Conservation (phyloP, 2,329 filamentous ascomycete species). For the Paraconiothyrium sp. region DNA sequence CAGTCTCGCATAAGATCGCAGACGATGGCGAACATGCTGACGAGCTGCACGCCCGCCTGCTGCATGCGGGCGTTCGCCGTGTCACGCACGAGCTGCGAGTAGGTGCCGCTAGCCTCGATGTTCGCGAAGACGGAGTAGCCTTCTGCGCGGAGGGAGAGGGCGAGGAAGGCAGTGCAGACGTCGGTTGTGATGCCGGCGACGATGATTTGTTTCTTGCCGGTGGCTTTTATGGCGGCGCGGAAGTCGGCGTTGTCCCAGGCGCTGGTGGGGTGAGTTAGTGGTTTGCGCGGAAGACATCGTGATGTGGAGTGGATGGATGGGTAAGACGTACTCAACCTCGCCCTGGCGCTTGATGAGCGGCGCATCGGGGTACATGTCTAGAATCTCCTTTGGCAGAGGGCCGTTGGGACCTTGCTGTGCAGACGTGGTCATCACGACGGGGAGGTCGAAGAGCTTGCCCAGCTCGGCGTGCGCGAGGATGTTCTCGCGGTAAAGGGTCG, state of each 20-base stretch:
- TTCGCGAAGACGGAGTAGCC: slow-evolving; percentile 79
- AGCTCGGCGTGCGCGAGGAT: slow-evolving; percentile 74
- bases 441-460: slow-evolving; percentile 72
- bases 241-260: slow-evolving; percentile 81
- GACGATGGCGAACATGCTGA: slow-evolving; percentile 70
- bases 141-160: slow-evolving; percentile 74
- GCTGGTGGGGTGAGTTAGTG: slow-evolving; percentile 30
- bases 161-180: slow-evolving; percentile 78
- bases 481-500: slow-evolving; percentile 71
- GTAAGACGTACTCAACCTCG: slow-evolving; percentile 67
- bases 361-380: slow-evolving; percentile 72
- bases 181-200: slow-evolving; percentile 78
- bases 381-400: slow-evolving; percentile 73
- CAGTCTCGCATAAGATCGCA: slow-evolving; percentile 78
- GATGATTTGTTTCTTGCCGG: slow-evolving; percentile 75
- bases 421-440: slow-evolving; percentile 75
- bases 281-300: background rate
- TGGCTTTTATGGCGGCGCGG: slow-evolving; percentile 69
- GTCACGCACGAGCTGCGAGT: slow-evolving; percentile 67
- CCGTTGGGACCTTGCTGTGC: slow-evolving; percentile 76
- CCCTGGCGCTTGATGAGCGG: slow-evolving; percentile 74
- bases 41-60: slow-evolving; percentile 70
- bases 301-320: background rate
- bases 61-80: slow-evolving; percentile 74
- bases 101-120: slow-evolving; percentile 75